Conservation (phyloP, 2,329 filamentous ascomycete species). For the Xenoacremonium recifei region DNA sequence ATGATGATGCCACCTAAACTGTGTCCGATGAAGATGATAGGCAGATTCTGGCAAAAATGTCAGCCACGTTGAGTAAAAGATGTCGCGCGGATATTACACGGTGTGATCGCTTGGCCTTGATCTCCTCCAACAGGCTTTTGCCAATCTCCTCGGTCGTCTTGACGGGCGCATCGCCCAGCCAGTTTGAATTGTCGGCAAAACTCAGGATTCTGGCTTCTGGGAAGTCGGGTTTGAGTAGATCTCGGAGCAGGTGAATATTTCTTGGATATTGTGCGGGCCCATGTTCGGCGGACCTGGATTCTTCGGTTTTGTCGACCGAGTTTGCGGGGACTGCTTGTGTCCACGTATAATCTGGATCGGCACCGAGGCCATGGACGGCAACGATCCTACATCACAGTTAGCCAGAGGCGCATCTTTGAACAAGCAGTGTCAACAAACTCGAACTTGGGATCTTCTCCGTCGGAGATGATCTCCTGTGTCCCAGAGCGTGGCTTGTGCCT, state of each 20-base stretch:
- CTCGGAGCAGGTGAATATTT: conserved; percentile 10
- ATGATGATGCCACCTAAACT: conserved; percentile 22
- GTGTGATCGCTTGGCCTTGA: not conserved
- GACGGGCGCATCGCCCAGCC: conserved; percentile 16
- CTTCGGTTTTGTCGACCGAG: not conserved
- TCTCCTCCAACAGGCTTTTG: conserved; percentile 7
- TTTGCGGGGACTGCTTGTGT: not conserved
- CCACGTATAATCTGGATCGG: not conserved
- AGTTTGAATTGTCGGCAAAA: conserved; percentile 19
- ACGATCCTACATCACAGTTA: not conserved
- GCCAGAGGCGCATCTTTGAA: not conserved
- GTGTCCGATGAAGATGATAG: conserved; percentile 19
- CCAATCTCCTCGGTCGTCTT: conserved; percentile 16
- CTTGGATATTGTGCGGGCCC: no score
- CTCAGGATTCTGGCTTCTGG: conserved; percentile 15
- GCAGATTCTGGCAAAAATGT: conserved; percentile 7
- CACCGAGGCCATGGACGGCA: not conserved
- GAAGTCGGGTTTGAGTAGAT: conserved; percentile 14
- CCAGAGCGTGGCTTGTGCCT: not conserved
- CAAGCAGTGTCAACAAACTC: not conserved
- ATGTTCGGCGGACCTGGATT: no score
- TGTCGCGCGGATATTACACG: not conserved
- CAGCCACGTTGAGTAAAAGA: not conserved
- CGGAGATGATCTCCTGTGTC: not conserved
- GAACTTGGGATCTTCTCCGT: not conserved